Base-by-base conservation (phyloP, 2,329 filamentous ascomycete species). In the Pseudogymnoascus verrucosus region DNA sequence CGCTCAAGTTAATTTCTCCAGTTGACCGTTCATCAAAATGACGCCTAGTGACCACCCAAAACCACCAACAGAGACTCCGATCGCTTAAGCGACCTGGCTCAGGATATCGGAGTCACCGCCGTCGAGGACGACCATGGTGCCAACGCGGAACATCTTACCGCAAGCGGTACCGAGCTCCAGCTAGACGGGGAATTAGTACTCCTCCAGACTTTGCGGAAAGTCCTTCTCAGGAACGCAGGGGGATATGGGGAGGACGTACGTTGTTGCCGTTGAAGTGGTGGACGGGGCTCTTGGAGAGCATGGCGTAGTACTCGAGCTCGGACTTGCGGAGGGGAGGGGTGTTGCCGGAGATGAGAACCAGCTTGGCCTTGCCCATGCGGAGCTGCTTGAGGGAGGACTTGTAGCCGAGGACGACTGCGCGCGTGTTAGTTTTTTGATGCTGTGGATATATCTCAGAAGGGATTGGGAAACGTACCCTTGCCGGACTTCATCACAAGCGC, bases 241-340 rank as follows among this genome's bases (percentile, higher is more conserved):
- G 40, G 59, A 36, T 26, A 16, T 28, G 23, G 37, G 37, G 31
- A 26, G 31, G n/a, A 91, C 93, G 89, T 89, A 98, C 93, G 87
- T 98, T 98, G 89, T 96, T 96, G 76, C 95, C 93, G 72, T 85
- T 85, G 84, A 97, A 98, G 86, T 99, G 95, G 86, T 98, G 93
- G 75, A 98, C 93, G 70, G 89, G 88, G 74, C 89, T 91, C 88
- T 98, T 96, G 78, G 88, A 88, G 75, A 96, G 80, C 91, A 95
- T 95, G 78, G 86, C 86, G 84, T 93, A 92, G 83, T 91, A 97
- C 84, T 97, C 93, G 69, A 97, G 87, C 85, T 98, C 93, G 75
- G 87, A 91, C 89, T 98, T 99, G 80, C 93, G 89, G 75, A 99
- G 90, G 79, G 95, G 95, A 77, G 93, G 93, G 72, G 93, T 96